Base-by-base conservation (phyloP, 2,329 filamentous ascomycete genomes). In the Fusarium humuli region DNA sequence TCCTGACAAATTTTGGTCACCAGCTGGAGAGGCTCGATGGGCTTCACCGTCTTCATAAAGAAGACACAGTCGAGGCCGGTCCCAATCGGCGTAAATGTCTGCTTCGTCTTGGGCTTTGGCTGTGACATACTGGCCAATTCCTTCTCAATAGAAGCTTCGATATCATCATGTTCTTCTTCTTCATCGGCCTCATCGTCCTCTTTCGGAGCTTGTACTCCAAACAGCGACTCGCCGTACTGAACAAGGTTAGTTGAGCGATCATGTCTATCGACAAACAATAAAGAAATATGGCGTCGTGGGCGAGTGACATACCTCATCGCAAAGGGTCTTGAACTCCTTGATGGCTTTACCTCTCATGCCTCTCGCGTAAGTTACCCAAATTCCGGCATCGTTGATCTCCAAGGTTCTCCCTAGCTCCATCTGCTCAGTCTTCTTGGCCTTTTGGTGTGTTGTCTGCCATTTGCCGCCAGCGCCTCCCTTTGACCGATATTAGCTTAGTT, bases 301-400 rank as follows among this genome's bases (percentile, higher is more conserved):
- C 16, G 57, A 29, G 45, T 44, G 37, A 22, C 56, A 65, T 79
- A 92, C 90, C 82, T 91, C 86, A 45, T 90, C 85, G 74, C 93
- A 91, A 23, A 94, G 81, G 62, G 86, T 80, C 61, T 84, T 84
- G 67, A 94, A 84, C 77, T 95, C 92, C 52, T 85, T 83, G 4
- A 91, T 86, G 16, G 92, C 91, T 78, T 90, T 91, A 44, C 83
- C 84, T 79, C 93, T 91, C 82, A 92, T 91, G 70, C 88, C 88
- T 76, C 91, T 87, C 54, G 91, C 88, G 77, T 91, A 94, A 0
- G 92, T 94, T 29, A 91, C 90, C 91, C 92, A 95, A 62, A 95
- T 89, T 7, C 92, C 92, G 55, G 85, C 83, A 74, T 94, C 91
- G 7, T 92, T 91, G 7, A 90, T 83, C 72, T 92, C 87, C 49